Evolutionary conservation across 495 filamentous ascomycete genomes (phyloP).

Genomic region (Penicillium waksmanii): DNA sequence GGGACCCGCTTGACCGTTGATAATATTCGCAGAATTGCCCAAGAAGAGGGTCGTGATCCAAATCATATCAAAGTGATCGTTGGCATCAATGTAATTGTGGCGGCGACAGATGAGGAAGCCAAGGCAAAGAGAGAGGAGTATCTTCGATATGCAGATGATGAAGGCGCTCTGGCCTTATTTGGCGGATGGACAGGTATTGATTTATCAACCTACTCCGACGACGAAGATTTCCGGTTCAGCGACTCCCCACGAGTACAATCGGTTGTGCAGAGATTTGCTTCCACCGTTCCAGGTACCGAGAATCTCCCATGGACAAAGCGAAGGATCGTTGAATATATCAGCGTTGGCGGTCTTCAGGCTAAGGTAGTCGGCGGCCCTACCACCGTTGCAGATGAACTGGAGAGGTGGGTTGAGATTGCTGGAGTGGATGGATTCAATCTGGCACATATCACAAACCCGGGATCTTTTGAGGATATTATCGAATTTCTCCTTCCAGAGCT

Average conservation of each 20-base stretch:
- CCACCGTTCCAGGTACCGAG: constrained; percentile 38
- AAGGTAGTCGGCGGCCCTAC: constrained; percentile 49
- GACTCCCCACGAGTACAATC: constrained; percentile 30
- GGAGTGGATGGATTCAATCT: constrained; percentile 59
- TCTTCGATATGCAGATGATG: constrained; percentile 55
- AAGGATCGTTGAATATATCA: constrained; percentile 57
- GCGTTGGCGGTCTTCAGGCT: constrained; percentile 53
- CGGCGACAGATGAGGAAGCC: constrained; percentile 57
- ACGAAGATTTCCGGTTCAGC: constrained; percentile 53
- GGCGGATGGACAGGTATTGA: constrained; percentile 68
- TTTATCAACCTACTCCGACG: constrained; percentile 53
- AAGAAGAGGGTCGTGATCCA: constrained; percentile 50
- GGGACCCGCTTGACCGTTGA: constrained; percentile 50
- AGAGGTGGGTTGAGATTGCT: constrained; percentile 49
- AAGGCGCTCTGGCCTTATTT: constrained; percentile 62
- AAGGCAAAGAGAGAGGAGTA: constrained; percentile 53
- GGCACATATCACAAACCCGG: constrained; percentile 56
- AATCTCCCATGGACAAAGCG: constrained; percentile 59
- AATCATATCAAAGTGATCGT: constrained; percentile 57
- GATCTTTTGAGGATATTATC: constrained; percentile 59
- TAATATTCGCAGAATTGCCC: constrained; percentile 51
- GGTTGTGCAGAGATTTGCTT: constrained; percentile 31
- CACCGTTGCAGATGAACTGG: constrained; percentile 54
- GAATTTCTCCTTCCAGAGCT: constrained; percentile 59
- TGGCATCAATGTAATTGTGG: constrained; percentile 49